Evolutionary conservation across 129 eudicot species (phyloP), one percentile per base, ranked within the genome.

Genomic region (Tagetes patula): DNA sequence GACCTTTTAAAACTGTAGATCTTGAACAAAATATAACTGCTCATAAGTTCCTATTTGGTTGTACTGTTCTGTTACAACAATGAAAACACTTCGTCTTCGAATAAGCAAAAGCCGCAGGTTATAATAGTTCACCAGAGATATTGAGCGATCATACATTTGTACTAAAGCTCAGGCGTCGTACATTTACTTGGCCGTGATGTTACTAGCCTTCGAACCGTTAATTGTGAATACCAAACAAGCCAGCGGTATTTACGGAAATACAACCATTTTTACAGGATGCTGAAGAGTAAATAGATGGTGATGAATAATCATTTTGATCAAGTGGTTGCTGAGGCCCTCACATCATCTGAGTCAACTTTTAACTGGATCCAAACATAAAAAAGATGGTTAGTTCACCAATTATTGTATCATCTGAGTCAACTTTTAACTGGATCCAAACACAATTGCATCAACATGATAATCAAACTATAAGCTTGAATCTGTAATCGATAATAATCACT

Each of bases 331-430:
- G 73, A 78, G 65, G 82, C 30, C 62, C 71, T 71, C 56, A 91
- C 88, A 77, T 89, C 98, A 6, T 87, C 95, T n/a, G 96, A 92
- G 73, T 92, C 98, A 2, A 70, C 82, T 63, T 87, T 87, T 60
- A 92, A 71, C 98, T 92, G 89, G 67, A 73, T 43, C 5, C 60
- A 42, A 78, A 45, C 75, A n/a, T 5, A 3, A 67, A 31, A 54
- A 72, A 30, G 49, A 58, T 4, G 1, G 50, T 68, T 39, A 79
- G 40, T 73, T 62, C 38, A 67, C 8, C 13, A 65, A 63, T 30
- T 65, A 12, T 13, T 47, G 20, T 37, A 77, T 89, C 98, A 6
- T 87, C 95, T n/a, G 96, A 92, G 73, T 92, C 98, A 2, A 70
- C 82, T 63, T 87, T 87, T 60, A 92, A 71, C 98, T 92, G 89